Evolutionary conservation across 1,139 yeast species (phyloP).

Genomic region (Suhomyces choctaworum): DNA sequence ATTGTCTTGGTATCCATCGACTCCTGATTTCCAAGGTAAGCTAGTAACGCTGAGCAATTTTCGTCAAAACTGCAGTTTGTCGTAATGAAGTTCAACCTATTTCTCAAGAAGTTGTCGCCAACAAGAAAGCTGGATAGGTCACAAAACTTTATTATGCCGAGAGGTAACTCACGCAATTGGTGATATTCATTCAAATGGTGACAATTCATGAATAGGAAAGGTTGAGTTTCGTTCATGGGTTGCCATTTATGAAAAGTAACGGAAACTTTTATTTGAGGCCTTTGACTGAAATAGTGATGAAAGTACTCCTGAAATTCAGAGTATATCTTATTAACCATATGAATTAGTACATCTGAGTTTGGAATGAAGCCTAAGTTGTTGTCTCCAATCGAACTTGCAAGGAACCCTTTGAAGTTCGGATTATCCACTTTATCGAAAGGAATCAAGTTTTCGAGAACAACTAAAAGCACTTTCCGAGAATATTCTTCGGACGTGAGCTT

Average conservation of each 20-base stretch:
- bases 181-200: constrained; percentile 22
- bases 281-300: too few relatives aligned
- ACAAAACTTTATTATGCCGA: too few relatives aligned
- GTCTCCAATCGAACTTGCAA: too few relatives aligned
- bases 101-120: constrained; percentile 15
- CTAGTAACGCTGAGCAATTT: constrained; percentile 20
- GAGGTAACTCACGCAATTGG: constrained; percentile 21
- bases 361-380: too few relatives aligned
- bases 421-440: too few relatives aligned
- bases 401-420: too few relatives aligned
- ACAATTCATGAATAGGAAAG: constrained; percentile 22
- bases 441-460: too few relatives aligned
- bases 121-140: constrained; percentile 17
- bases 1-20: constrained; percentile 15
- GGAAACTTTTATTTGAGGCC: constrained; percentile 16
- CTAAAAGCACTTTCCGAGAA: too few relatives aligned
- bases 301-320: too few relatives aligned
- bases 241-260: constrained; percentile 27
- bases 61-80: constrained; percentile 23
- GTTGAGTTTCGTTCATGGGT: constrained; percentile 15
- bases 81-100: constrained; percentile 19
- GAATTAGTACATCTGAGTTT: constrained; percentile 20
- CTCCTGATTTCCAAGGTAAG: constrained; percentile 17
- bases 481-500: too few relatives aligned
- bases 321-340: constrained; percentile 21